Evolutionary conservation across 257 asterid genomes (phyloP), one percentile per base, ranked within the genome.

Genomic region (Lavandula angustifolia): DNA sequence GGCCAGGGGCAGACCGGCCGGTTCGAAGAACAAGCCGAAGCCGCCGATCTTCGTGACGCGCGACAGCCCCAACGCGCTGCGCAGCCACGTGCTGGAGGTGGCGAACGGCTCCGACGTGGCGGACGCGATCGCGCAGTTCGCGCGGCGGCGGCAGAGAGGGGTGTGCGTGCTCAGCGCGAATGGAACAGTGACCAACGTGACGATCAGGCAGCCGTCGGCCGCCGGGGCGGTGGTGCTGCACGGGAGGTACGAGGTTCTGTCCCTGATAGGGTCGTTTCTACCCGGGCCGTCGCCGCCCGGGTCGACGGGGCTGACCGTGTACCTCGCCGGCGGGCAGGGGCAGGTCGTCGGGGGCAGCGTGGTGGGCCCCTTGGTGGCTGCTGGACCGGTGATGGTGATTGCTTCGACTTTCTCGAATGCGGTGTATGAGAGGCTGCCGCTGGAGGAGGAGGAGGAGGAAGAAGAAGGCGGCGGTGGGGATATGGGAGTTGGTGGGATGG

Each of bases 221-320:
- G 82, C 81, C 4, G 92, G 89, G 0, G 81, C 84, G 2, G 87
- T 81, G 78, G 92, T 84, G 35, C 52, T 85, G 70, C 84, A 79
- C 29, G 92, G 92, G 5, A 72, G 85, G 5, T 81, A 79, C 51
- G 92, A 85, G 79, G 82, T 85, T 16, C 70, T 85, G 13, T 82
- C 89, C 0, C 61, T 85, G 9, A 82, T 84, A 1, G 92, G 92
- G 1, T 73, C 89, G n/a, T 82, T 85, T 35, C 78, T 85, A 1
- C 92, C 92, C 0, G 87, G 87, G n/a, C 88, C 92, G 0, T 64
- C 87, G 33, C 92, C 89, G 3, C 89, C 89, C 0, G 89, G 92
- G 4, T 76, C 89, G 11, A 79, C 83, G 3, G 92, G 89, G 48
- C 66, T 85, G 68, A 82, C 92, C 8, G 81, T 81, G 22, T 85